phyloP scores from a whole-genome alignment of 768 basidiomycete species.

The Serpula lacrymans region DNA sequence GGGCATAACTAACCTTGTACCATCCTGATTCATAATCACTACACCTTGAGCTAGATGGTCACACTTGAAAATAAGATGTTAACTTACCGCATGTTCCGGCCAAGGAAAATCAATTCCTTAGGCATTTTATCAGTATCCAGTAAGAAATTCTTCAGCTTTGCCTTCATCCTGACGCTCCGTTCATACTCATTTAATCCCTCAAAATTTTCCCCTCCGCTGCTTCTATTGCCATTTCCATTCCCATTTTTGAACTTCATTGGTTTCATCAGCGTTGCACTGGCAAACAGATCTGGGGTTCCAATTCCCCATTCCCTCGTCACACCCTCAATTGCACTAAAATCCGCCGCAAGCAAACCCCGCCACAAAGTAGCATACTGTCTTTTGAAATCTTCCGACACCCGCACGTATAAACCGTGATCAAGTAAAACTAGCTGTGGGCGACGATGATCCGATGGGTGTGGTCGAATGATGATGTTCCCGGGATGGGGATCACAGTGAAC shows the following conservation, averaged over 20 bases:
- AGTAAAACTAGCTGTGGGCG: constrained; percentile 73
- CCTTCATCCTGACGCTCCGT: constrained; percentile 64
- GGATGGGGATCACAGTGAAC: constrained; percentile 79
- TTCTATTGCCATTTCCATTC: constrained; percentile 10
- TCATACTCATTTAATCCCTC: constrained; percentile 60
- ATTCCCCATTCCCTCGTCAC: constrained; percentile 65
- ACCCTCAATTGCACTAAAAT: constrained; percentile 48
- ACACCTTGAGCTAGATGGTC: neutral
- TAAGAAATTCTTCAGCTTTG: constrained; percentile 61
- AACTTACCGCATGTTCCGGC: constrained; percentile 68
- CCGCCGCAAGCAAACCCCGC: constrained; percentile 58
- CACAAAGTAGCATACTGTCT: constrained; percentile 77
- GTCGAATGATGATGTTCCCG: constrained; percentile 75
- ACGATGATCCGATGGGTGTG: constrained; percentile 31
- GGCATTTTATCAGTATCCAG: constrained; percentile 76
- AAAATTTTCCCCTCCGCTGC: constrained; percentile 3
- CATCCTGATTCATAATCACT: constrained; percentile 30
- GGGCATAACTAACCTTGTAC: constrained; percentile 40
- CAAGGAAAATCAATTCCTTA: constrained; percentile 70
- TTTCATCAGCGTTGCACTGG: constrained; percentile 68
- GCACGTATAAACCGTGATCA: constrained; percentile 90
- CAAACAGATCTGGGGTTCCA: constrained; percentile 67
- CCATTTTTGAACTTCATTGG: constrained; percentile 45
- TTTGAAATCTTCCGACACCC: constrained; percentile 62
- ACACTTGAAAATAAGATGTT: neutral